A percentile compares a stretch with the other conserved stretches of the same genome.
Evolutionary conservation across 106 monocot genomes (phyloP).

Genomic region (Acorus gramineus): DNA sequence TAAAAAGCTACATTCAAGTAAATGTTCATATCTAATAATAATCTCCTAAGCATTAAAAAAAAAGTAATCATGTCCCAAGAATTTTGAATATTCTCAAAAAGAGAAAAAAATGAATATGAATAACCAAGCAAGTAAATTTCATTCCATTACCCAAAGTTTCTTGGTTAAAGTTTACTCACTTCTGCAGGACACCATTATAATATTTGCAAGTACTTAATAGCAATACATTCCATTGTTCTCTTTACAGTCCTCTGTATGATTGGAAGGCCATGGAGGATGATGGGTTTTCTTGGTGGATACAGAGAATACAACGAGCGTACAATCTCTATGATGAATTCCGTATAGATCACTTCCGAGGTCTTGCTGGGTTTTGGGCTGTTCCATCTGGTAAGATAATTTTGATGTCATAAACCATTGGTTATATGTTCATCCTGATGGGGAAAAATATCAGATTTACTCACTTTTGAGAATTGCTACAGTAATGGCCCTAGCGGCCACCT

Average conservation of each 20-base stretch:
- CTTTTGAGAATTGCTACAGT: no score
- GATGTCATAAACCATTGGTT: neutral
- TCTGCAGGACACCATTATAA: neutral
- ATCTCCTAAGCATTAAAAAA: no score
- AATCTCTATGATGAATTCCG: conserved; percentile 93
- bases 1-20: no score
- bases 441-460: no score
- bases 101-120: no score
- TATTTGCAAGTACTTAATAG: neutral
- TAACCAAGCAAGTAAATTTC: no score
- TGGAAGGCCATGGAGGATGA: conserved; percentile 88
- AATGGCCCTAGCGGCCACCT: no score
- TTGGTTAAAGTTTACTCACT: neutral
- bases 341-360: conserved; percentile 94
- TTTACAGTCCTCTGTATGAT: conserved; percentile 85
- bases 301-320: conserved; percentile 83
- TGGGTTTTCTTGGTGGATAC: conserved; percentile 92
- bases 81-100: no score
- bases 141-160: no score
- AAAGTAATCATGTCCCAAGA: no score
- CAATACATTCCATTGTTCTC: conserved; percentile 1
- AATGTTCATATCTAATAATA: no score
- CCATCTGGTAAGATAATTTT: conserved; percentile 48
- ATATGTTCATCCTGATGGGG: no score
- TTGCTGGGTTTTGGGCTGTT: conserved; percentile 93